Conservation (phyloP, 1,139 yeast species). For the Nematodospora anomalae region DNA sequence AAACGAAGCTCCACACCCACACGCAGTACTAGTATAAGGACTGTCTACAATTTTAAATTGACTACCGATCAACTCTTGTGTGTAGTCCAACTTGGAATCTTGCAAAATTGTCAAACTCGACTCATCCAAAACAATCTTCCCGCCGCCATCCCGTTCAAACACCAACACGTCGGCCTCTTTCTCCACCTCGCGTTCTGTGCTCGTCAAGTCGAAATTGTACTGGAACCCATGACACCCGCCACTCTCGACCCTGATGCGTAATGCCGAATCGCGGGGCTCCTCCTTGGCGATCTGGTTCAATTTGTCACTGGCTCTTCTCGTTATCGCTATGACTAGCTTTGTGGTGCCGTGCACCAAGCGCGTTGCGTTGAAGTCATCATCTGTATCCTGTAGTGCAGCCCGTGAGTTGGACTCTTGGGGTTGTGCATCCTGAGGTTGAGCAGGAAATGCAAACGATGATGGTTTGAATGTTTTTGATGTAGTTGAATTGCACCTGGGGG, state of each 20-base stretch:
- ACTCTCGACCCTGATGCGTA: constrained; percentile 83
- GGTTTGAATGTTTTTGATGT: constrained; percentile 23
- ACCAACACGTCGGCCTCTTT: constrained; percentile 49
- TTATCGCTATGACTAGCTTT: constrained; percentile 38
- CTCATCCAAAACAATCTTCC: constrained; percentile 75
- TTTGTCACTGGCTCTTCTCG: constrained; percentile 46
- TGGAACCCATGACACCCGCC: constrained; percentile 99
- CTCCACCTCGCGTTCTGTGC: constrained; percentile 33
- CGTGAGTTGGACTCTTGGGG: constrained; percentile 7
- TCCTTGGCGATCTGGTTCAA: constrained; percentile 54
- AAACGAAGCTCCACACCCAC: constrained; percentile 97
- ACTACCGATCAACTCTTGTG: constrained; percentile 91
- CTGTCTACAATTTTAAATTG: constrained; percentile 90
- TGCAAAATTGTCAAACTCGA: constrained; percentile 78
- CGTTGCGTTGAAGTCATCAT: constrained; percentile 32
- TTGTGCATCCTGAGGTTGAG: constrained; percentile 11
- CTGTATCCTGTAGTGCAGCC: constrained; percentile 23
- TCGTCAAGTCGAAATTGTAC: constrained; percentile 68
- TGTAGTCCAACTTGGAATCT: constrained; percentile 85
- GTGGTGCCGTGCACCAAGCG: constrained; percentile 37
- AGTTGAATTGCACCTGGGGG: constrained; percentile 9
- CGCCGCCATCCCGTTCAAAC: constrained; percentile 59
- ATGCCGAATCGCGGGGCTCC: constrained; percentile 62
- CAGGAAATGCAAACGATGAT: constrained; percentile 28
- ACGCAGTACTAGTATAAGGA: constrained; percentile 85